Conservation (phyloP, 169 alveolate species). For the Plasmodium knowlesi region DNA sequence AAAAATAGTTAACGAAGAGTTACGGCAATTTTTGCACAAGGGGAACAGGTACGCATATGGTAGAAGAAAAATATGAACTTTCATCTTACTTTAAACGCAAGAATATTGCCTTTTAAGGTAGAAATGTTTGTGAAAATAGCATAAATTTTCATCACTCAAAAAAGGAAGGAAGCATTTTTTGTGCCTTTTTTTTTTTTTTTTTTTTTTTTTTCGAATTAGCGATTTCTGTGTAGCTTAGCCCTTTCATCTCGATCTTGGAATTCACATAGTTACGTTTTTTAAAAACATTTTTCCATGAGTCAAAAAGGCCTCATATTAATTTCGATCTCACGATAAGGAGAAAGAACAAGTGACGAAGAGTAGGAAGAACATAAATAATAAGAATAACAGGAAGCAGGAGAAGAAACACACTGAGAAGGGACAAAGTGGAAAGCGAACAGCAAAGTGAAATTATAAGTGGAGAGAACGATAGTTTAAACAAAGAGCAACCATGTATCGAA, state of each 20-base stretch:
- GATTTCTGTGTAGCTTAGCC: neutral
- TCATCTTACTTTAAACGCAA: neutral
- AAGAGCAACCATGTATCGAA: constrained; percentile 89
- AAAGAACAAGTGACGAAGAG: neutral
- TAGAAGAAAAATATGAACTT: neutral
- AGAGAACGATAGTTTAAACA: neutral
- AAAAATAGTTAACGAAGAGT: neutral
- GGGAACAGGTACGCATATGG: neutral
- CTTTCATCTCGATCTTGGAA: neutral
- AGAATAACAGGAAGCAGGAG: neutral
- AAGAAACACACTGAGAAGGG: neutral
- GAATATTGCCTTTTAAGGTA: neutral
- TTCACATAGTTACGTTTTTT: neutral
- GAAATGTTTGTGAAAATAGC: neutral
- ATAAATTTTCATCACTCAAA: neutral
- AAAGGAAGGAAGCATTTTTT: neutral
- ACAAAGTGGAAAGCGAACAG: constrained; percentile 3
- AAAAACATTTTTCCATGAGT: neutral
- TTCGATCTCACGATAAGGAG: neutral
- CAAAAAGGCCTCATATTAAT: neutral
- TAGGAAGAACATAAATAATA: neutral
- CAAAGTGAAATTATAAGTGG: neutral
- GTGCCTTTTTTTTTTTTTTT: neutral
- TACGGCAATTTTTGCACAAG: neutral
- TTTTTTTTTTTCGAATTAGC: neutral